Conservation (phyloP, 2,329 filamentous ascomycete genomes). For the Pseudocercospora macadamiae region DNA sequence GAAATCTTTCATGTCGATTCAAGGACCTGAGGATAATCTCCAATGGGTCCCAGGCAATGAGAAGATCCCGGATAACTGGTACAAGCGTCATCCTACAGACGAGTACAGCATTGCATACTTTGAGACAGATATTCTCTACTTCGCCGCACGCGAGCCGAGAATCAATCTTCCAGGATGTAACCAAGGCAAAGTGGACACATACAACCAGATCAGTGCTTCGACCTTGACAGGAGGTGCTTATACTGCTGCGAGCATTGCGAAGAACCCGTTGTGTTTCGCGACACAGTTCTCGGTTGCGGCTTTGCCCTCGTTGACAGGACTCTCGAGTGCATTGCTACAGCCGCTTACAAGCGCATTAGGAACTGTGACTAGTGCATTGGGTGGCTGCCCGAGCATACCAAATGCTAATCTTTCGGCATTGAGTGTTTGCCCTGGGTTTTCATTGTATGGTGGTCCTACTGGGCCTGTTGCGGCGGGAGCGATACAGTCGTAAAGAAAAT, state of each 20-base stretch:
- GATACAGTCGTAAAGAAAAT: constrained; percentile 13
- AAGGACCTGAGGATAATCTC: constrained; percentile 30
- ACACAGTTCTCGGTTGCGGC: constrained; percentile 8
- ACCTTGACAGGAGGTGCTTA: constrained; percentile 43
- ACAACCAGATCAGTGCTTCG: constrained; percentile 32
- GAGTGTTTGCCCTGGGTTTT: constrained; percentile 17
- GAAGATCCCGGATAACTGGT: constrained; percentile 27
- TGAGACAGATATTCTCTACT: constrained; percentile 16
- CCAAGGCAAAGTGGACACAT: constrained; percentile 35
- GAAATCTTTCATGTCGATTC: constrained; percentile 41
- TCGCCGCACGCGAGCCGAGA: constrained; percentile 21
- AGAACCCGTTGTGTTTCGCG: constrained; percentile 19
- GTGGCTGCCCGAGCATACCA: constrained; percentile 9
- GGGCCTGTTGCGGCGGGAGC: constrained; percentile 17
- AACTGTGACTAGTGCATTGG: not conserved
- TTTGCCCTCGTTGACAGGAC: constrained; percentile 10
- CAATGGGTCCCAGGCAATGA: constrained; percentile 39
- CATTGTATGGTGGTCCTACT: constrained; percentile 19
- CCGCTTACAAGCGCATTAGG: constrained; percentile 6
- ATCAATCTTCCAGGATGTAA: constrained; percentile 36
- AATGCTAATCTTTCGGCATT: constrained; percentile 13
- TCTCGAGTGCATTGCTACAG: not conserved
- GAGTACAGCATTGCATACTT: constrained; percentile 36
- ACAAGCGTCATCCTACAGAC: constrained; percentile 26
- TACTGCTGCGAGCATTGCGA: constrained; percentile 34